Percentiles rank a stretch among this genome's conserved stretches.
Conservation (phyloP, 306 rosid genomes). For the Pterocarpus macrocarpus region DNA sequence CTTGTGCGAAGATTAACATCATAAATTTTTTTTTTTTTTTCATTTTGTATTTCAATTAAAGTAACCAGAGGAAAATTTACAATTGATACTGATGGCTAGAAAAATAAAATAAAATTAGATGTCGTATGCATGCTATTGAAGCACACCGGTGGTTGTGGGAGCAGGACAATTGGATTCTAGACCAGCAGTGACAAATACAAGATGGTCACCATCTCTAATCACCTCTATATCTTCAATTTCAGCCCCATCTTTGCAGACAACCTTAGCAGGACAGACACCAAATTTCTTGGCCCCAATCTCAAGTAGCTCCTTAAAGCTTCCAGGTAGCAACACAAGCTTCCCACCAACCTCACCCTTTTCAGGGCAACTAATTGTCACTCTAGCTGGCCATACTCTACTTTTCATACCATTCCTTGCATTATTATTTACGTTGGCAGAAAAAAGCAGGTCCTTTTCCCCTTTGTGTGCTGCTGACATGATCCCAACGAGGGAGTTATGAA, state of each 20-base stretch:
- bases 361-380: slow-evolving; percentile 81
- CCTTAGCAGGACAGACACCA: slow-evolving; percentile 54
- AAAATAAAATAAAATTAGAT: background rate
- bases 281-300: slow-evolving; percentile 79
- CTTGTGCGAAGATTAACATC: no score
- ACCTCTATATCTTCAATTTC: slow-evolving; percentile 81
- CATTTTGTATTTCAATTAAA: background rate
- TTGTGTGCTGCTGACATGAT: slow-evolving; percentile 76
- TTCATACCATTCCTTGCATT: slow-evolving; percentile 41
- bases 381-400: slow-evolving; percentile 35
- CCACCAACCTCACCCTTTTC: slow-evolving; percentile 67
- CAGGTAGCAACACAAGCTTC: slow-evolving; percentile 81
- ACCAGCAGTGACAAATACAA: slow-evolving; percentile 57
- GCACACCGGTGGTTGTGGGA: slow-evolving; percentile 10
- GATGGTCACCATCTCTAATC: slow-evolving; percentile 90
- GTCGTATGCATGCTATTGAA: background rate
- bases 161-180: slow-evolving; percentile 20
- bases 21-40: no score
- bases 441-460: slow-evolving; percentile 57
- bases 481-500: slow-evolving; percentile 81
- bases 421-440: slow-evolving; percentile 27
- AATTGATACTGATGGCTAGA: background rate
- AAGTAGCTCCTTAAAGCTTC: slow-evolving; percentile 67
- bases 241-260: slow-evolving; percentile 72
- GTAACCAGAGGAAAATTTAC: slow-evolving; percentile 20